Percentiles rank a stretch among this genome's conserved stretches.
phyloP scores from a whole-genome alignment of 2,329 filamentous ascomycete genomes.

The Aaosphaeria arxii region DNA sequence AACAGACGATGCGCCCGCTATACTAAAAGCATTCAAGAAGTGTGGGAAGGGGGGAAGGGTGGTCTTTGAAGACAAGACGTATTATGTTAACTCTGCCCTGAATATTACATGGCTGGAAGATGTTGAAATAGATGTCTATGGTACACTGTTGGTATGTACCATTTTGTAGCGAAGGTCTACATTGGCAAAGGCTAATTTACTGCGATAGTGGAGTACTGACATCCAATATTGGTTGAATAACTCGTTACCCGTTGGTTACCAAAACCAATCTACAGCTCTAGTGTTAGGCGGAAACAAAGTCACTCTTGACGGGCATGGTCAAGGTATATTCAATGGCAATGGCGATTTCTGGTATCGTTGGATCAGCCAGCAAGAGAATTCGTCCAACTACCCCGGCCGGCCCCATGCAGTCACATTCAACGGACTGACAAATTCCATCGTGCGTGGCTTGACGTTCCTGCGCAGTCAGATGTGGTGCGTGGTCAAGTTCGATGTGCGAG shows the following conservation, averaged over 20 bases:
- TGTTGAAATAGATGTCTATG: slow-evolving; percentile 23
- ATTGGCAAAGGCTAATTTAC: background rate
- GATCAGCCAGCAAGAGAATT: slow-evolving; percentile 12
- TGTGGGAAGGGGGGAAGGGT: slow-evolving; percentile 19
- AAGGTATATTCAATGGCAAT: slow-evolving; percentile 58
- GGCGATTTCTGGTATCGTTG: slow-evolving; percentile 60
- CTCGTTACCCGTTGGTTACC: slow-evolving; percentile 30
- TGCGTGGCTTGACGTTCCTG: slow-evolving; percentile 51
- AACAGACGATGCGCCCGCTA: slow-evolving; percentile 22
- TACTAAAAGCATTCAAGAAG: slow-evolving; percentile 19
- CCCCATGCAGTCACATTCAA: slow-evolving; percentile 54
- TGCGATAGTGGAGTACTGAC: slow-evolving; percentile 17
- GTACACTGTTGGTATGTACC: slow-evolving; percentile 4
- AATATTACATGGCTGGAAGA: slow-evolving; percentile 21
- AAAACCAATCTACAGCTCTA: slow-evolving; percentile 28
- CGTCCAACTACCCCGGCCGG: slow-evolving; percentile 35
- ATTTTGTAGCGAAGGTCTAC: slow-evolving; percentile 5
- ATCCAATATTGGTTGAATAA: slow-evolving; percentile 27
- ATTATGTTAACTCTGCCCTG: slow-evolving; percentile 19
- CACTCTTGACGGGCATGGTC: slow-evolving; percentile 48
- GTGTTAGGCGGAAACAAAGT: slow-evolving; percentile 51
- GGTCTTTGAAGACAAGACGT: slow-evolving; percentile 18
- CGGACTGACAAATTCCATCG: slow-evolving; percentile 46
- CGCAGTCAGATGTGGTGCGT: slow-evolving; percentile 57
- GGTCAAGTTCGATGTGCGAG: too few relatives aligned